Evolutionary conservation across 257 asterid genomes (phyloP).

Genomic region (Haberlea rhodopensis): DNA sequence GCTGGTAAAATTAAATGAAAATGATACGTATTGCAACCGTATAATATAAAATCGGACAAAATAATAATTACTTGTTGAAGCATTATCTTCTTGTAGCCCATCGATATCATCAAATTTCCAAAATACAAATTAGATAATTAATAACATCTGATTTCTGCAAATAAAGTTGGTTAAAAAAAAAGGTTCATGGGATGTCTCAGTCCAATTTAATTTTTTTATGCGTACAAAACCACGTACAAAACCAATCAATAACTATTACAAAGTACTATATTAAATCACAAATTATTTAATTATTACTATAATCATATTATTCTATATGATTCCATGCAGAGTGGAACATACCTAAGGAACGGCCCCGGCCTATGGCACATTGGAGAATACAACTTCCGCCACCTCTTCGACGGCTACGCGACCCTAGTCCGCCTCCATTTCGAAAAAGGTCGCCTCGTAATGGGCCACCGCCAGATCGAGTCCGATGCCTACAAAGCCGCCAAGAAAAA

Average conservation of each 20-base stretch:
- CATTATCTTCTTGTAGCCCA: too few relatives aligned
- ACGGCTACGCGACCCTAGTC: slow-evolving; percentile 95
- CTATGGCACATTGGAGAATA: slow-evolving; percentile 87
- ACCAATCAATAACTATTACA: background rate
- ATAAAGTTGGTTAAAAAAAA: too few relatives aligned
- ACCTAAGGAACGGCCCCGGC: slow-evolving; percentile 94
- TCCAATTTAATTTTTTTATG: slow-evolving; percentile 22
- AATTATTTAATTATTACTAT: background rate
- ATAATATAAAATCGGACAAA: too few relatives aligned
- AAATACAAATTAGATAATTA: too few relatives aligned
- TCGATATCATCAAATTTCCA: too few relatives aligned
- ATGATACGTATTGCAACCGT: too few relatives aligned
- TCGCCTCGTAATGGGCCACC: slow-evolving; percentile 71
- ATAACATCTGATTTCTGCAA: too few relatives aligned
- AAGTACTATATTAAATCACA: background rate
- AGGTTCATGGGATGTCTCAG: slow-evolving; percentile 21
- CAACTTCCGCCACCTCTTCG: slow-evolving; percentile 90
- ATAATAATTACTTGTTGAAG: too few relatives aligned
- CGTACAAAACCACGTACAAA: too few relatives aligned
- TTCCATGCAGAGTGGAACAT: slow-evolving; percentile 83
- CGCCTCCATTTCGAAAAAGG: slow-evolving; percentile 69
- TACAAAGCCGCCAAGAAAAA: slow-evolving; percentile 72
- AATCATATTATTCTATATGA: background rate
- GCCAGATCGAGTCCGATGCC: slow-evolving; percentile 85
- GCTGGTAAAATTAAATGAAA: slow-evolving; percentile 52